Conservation (phyloP, 495 filamentous ascomycete species). For the Penicillium antarcticum region DNA sequence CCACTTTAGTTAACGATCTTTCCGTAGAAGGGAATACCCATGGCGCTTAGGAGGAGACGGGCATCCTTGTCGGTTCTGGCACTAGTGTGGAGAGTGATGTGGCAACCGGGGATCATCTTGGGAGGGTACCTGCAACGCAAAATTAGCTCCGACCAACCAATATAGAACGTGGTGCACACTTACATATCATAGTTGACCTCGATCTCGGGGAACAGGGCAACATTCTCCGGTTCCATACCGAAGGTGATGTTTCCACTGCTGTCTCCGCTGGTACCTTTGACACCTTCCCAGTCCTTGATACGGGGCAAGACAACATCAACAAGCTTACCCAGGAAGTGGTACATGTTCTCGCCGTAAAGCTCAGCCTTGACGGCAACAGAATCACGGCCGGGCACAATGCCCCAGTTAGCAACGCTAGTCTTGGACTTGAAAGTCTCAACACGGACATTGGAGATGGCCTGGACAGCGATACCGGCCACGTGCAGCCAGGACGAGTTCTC, state of each 20-base stretch:
- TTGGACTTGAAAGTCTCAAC: slow-evolving; percentile 66
- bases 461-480: slow-evolving; percentile 76
- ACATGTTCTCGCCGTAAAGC: slow-evolving; percentile 74
- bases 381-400: slow-evolving; percentile 49
- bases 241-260: slow-evolving; percentile 82
- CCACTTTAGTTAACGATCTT: slow-evolving; percentile 52
- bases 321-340: slow-evolving; percentile 80
- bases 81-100: slow-evolving; percentile 82
- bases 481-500: slow-evolving; percentile 67
- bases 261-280: slow-evolving; percentile 75
- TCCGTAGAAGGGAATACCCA: slow-evolving; percentile 82
- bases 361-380: slow-evolving; percentile 63
- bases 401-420: slow-evolving; percentile 63
- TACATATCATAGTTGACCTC: slow-evolving; percentile 88
- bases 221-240: slow-evolving; percentile 66
- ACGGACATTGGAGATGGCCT: slow-evolving; percentile 80
- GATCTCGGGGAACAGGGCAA: slow-evolving; percentile 86
- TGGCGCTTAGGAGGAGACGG: slow-evolving; percentile 72
- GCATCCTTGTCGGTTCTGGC: slow-evolving; percentile 89
- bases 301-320: slow-evolving; percentile 86
- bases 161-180: slow-evolving; percentile 32
- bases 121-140: slow-evolving; percentile 61
- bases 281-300: slow-evolving; percentile 91
- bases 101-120: slow-evolving; percentile 89
- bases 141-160: slow-evolving; percentile 9